Conservation (phyloP, 2,329 filamentous ascomycete genomes). For the Diaporthe sp. region DNA sequence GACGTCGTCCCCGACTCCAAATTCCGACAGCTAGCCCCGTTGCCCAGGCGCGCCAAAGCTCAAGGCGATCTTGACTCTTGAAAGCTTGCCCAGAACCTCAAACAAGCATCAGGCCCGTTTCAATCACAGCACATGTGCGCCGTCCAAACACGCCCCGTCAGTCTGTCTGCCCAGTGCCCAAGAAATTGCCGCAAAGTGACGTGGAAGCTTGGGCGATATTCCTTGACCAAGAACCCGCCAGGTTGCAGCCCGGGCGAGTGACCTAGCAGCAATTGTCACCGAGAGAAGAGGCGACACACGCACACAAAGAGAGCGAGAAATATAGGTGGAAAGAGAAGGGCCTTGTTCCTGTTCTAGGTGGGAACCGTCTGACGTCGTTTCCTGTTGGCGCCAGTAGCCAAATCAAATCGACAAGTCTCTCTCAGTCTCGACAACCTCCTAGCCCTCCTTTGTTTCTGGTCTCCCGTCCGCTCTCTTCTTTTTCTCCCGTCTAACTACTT, state of each 20-base stretch:
- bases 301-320: neutral
- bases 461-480: neutral
- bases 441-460: constrained; percentile 1
- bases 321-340: neutral
- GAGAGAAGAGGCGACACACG: neutral
- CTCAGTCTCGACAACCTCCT: neutral
- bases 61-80: constrained; percentile 23
- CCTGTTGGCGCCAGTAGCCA: neutral
- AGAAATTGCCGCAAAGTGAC: constrained; percentile 30
- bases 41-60: constrained; percentile 31
- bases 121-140: constrained; percentile 20
- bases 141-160: constrained; percentile 1
- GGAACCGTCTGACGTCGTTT: constrained; percentile 16
- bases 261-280: neutral
- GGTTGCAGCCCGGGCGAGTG: constrained; percentile 1
- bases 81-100: constrained; percentile 5
- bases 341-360: neutral
- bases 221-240: neutral
- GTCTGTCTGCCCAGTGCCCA: neutral
- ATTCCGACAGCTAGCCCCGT: constrained; percentile 3
- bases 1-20: constrained; percentile 7
- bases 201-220: constrained; percentile 19
- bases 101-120: constrained; percentile 28
- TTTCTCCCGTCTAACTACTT: neutral
- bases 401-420: neutral